phyloP scores from a whole-genome alignment of 495 filamentous ascomycete species.

The Penicillium psychrofluorescens region DNA sequence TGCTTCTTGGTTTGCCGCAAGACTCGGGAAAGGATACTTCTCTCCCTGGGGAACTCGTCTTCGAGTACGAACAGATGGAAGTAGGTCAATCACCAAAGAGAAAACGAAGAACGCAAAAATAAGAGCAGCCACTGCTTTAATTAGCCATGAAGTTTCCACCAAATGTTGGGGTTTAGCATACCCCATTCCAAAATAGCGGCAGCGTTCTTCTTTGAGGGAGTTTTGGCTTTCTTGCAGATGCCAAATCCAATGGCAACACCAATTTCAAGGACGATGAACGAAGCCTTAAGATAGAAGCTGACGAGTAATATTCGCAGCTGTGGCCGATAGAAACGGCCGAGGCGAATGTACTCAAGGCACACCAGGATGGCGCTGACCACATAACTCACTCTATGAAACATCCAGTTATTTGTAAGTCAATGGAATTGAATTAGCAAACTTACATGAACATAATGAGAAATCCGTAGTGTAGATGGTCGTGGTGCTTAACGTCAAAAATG shows the following conservation, averaged over 20 bases:
- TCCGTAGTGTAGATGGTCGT: constrained; percentile 55
- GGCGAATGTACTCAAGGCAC: constrained; percentile 69
- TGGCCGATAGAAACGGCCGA: constrained; percentile 56
- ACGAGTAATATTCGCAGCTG: constrained; percentile 56
- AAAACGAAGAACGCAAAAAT: constrained; percentile 76
- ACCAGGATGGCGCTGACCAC: constrained; percentile 66
- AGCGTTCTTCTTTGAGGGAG: constrained; percentile 27
- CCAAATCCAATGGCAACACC: constrained; percentile 54
- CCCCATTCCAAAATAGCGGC: constrained; percentile 58
- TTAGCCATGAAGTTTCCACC: not conserved
- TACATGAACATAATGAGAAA: constrained; percentile 72
- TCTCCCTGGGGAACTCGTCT: constrained; percentile 19
- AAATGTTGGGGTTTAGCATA: constrained; percentile 6
- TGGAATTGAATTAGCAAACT: constrained; percentile 9
- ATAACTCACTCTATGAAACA: constrained; percentile 28
- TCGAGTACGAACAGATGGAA: constrained; percentile 59
- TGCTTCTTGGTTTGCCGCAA: too few relatives aligned
- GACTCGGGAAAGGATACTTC: constrained; percentile 3
- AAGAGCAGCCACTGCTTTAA: constrained; percentile 52
- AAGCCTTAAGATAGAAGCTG: constrained; percentile 69
- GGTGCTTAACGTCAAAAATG: constrained; percentile 63
- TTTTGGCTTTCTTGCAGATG: constrained; percentile 19
- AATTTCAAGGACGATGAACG: constrained; percentile 68
- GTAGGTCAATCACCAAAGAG: constrained; percentile 71
- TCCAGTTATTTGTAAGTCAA: not conserved